Conservation (phyloP, 345 rosid species). For the Melastoma malabathricum region DNA sequence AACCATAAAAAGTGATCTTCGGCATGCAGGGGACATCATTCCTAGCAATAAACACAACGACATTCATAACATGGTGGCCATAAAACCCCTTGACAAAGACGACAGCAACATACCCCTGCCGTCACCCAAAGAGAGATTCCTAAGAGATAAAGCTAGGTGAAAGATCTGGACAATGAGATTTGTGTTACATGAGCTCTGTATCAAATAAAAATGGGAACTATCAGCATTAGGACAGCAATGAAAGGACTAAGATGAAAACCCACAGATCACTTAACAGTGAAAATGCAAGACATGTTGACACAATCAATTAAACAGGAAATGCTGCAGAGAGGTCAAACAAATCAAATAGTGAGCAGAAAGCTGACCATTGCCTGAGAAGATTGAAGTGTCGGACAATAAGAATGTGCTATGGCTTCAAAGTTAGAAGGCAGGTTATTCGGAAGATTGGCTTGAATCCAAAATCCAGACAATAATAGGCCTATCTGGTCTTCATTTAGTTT, state of each 20-base stretch:
- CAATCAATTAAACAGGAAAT: too few species aligned
- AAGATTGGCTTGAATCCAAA: conserved; percentile 72
- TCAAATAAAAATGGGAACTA: conserved; percentile 6
- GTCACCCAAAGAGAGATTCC: conserved; percentile 38
- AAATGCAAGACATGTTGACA: too few species aligned
- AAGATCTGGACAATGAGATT: conserved; percentile 53
- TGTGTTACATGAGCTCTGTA: conserved; percentile 60
- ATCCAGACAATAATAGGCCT: conserved; percentile 67
- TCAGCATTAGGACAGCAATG: not conserved
- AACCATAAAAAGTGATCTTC: conserved; percentile 45
- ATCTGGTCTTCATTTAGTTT: conserved; percentile 84
- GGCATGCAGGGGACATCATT: conserved; percentile 38
- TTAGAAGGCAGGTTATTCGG: conserved; percentile 74
- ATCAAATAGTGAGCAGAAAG: not conserved
- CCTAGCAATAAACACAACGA: conserved; percentile 23
- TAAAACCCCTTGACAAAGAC: not conserved
- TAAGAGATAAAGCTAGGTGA: conserved; percentile 73
- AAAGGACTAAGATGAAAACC: not conserved
- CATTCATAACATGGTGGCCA: not conserved
- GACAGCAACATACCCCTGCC: conserved; percentile 36
- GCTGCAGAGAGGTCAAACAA: too few species aligned
- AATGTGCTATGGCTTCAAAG: conserved; percentile 88
- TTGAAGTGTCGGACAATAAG: conserved; percentile 50
- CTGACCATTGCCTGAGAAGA: conserved; percentile 66
- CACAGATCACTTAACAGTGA: too few species aligned